Evolutionary conservation across 352 stramenopile genomes (phyloP), one percentile per base, ranked within the genome.

Genomic region (Blastocystis sp.): DNA sequence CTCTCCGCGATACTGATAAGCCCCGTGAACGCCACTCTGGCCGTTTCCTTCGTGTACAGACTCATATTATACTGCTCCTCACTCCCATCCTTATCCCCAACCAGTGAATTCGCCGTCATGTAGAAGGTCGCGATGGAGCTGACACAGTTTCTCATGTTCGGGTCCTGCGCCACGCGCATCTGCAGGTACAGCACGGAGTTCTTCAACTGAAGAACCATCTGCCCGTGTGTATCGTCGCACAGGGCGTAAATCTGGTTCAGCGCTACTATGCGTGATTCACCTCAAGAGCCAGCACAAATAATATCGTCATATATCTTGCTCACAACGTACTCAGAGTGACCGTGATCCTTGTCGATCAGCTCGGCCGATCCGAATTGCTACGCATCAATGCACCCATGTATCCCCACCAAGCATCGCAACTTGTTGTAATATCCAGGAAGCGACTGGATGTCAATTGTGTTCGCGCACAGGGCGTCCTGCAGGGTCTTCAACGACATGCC

Each of bases 121-220:
- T 28, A 76, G 66, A 52, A 76, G 34, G 41, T 21, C 38, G 9
- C 38, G 11, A 76, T 56, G 14, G 21, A 41, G 2, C 21, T 45
- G 2, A 56, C 21, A 28, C 2, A 2, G 10, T 11, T 14, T 28
- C 19, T 56, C 14, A 14, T 56, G 5, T 7, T 76, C 38, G 66
- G 66, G 52, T 76, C 48, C 21, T 40, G 14, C 10, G 10, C n/a
- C 28, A 56, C 53, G 14, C 53, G 14, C 66, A 59, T 41, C 66
- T 76, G 28, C 19, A 45, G 48, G 2, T 23, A 19, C 66, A 76
- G 28, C n/a, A 76, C 66, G n/a, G 19, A 17, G 52, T 76, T 76
- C 66, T 59, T 76, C 9, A 23, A 76, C 38, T 76, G 66, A 76
- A 59, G 41, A 17, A 76, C 66, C 48, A 56, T 7, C 48, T 56